A percentile compares a stretch with the other conserved stretches of the same genome.
Evolutionary conservation across 2,329 filamentous ascomycete genomes (phyloP).

Genomic region (Tolypocladium cylindrosporum): DNA sequence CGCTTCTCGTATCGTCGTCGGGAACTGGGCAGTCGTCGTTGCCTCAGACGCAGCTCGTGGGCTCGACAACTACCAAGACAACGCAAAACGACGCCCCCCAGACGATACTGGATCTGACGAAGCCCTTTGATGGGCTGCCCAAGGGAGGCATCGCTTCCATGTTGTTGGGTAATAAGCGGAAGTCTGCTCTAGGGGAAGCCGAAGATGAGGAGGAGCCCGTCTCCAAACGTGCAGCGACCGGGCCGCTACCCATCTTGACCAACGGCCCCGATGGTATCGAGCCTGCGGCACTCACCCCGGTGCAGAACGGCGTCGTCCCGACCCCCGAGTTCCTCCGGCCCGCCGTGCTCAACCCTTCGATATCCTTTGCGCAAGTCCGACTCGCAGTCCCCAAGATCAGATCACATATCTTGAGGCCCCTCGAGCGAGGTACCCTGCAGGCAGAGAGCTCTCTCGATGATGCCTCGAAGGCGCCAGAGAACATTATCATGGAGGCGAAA

Average conservation of each 20-base stretch:
- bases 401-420: conserved; percentile 68
- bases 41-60: conserved; percentile 79
- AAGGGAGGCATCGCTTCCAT: conserved; percentile 80
- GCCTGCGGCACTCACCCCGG: conserved; percentile 55
- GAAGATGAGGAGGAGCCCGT: conserved; percentile 61
- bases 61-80: conserved; percentile 55
- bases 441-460: conserved; percentile 46
- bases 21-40: conserved; percentile 79
- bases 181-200: conserved; percentile 60
- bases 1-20: conserved; percentile 82
- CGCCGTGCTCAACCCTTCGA: conserved; percentile 72
- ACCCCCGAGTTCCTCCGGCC: conserved; percentile 82
- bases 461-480: conserved; percentile 53
- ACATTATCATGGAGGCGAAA: conserved; percentile 75
- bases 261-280: conserved; percentile 72
- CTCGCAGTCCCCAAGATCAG: conserved; percentile 82
- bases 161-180: conserved; percentile 88
- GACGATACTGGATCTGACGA: conserved; percentile 79
- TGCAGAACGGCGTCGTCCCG: conserved; percentile 49
- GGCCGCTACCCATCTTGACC: conserved; percentile 62
- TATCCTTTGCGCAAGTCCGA: conserved; percentile 73
- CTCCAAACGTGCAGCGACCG: conserved; percentile 47
- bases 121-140: conserved; percentile 86
- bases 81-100: conserved; percentile 65
- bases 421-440: conserved; percentile 56